phyloP scores from a whole-genome alignment of 1,139 yeast species.

The Eremothecium gossypii region DNA sequence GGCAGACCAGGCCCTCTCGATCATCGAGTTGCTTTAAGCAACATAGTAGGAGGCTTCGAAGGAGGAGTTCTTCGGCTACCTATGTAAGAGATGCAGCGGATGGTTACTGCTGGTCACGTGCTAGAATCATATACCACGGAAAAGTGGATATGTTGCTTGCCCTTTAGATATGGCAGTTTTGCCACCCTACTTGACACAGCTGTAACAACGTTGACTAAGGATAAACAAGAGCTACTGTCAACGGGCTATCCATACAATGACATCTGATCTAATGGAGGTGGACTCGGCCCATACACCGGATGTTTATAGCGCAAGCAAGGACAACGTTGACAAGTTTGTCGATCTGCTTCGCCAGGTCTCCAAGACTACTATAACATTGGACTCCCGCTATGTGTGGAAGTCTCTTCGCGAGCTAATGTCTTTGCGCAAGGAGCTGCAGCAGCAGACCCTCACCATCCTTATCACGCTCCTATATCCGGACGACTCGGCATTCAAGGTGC shows the following conservation, averaged over 20 bases:
- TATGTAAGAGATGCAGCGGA: too few species aligned
- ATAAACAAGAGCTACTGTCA: not conserved
- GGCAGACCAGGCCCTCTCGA: too few species aligned
- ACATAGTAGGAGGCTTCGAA: too few species aligned
- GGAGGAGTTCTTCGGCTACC: too few species aligned
- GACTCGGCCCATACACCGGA: constrained; percentile 22
- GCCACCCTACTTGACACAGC: not conserved
- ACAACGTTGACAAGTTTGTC: constrained; percentile 26
- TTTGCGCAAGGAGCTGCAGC: constrained; percentile 55
- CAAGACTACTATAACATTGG: constrained; percentile 72
- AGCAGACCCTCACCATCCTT: constrained; percentile 44
- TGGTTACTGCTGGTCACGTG: not conserved
- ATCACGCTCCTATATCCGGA: constrained; percentile 47
- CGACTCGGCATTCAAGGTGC: constrained; percentile 34
- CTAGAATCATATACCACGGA: not conserved
- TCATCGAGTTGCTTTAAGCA: too few species aligned
- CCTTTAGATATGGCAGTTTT: not conserved
- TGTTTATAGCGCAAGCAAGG: constrained; percentile 19
- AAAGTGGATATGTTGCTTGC: not conserved
- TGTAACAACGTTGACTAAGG: not conserved
- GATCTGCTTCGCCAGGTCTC: constrained; percentile 28
- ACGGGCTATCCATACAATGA: constrained; percentile 11
- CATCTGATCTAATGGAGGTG: constrained; percentile 21
- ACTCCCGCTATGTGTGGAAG: constrained; percentile 78
- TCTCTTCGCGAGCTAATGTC: constrained; percentile 77